Conservation (phyloP, 305 asterid species). For the Solanum hybrid region DNA sequence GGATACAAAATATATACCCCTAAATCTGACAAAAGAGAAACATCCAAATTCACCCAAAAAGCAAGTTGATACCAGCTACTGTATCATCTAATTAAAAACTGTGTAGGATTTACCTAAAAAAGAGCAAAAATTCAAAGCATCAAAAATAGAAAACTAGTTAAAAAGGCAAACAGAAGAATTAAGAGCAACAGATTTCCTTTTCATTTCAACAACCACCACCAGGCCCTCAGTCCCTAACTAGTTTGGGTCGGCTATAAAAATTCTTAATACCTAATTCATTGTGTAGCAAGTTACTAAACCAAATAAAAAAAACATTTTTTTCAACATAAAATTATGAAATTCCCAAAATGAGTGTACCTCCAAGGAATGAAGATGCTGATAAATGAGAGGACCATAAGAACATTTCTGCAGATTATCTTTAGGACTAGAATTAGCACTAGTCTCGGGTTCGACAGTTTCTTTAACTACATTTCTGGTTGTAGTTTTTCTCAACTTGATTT, state of each 20-base stretch:
- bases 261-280: neutral
- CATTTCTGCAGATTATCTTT: conserved; percentile 24
- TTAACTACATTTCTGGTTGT: conserved; percentile 8
- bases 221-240: neutral
- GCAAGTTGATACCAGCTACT: neutral
- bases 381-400: conserved; percentile 43
- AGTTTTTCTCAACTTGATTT: conserved; percentile 11
- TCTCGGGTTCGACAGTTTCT: neutral
- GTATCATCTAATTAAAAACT: neutral
- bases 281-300: neutral
- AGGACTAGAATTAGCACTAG: conserved; percentile 15
- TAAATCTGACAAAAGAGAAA: neutral
- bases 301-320: neutral
- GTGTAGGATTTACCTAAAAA: neutral
- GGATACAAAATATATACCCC: neutral
- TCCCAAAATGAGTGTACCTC: conserved; percentile 34
- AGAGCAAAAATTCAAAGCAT: neutral
- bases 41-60: neutral
- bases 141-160: neutral
- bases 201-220: neutral
- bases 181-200: neutral
- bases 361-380: conserved; percentile 46
- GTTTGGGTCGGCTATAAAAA: neutral
- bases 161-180: neutral
- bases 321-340: neutral